Evolutionary conservation across 106 monocot genomes (phyloP), one percentile per base, ranked within the genome.

Genomic region (Ottelia alismoides): DNA sequence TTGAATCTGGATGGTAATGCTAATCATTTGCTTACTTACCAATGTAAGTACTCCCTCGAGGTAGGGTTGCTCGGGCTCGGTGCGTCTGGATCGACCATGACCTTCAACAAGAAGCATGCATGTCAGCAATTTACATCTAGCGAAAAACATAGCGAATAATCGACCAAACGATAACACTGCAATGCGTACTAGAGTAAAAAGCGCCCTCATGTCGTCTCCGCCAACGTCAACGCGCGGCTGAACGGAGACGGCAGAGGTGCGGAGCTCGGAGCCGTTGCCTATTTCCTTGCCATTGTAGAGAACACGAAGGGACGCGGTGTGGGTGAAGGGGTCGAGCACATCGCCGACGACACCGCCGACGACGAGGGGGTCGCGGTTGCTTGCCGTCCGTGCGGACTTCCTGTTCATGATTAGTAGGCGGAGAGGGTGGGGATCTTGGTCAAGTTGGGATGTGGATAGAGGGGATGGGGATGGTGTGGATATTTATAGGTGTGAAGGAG

Each of bases 291-390:
- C 72, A 69, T 66, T 64, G 62, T 72, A 90, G 9, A 68, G 22
- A 22, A 90, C 61, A 51, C 72, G 72, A 22, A 84, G 45, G 10
- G 71, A 51, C 20, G 77, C 79, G 0, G 81, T 43, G 27, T 57
- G 68, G 12, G 25, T 28, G 49, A 90, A 90, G 2, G 84, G 80
- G 57, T 90, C 90, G 26, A 90, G 27, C 3, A 90, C 62, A 29
- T 90, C 90, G 1, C 84, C 90, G 14, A 90, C 63, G 14, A 90
- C 75, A 30, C 66, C 51, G 0, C 90, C 84, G 3, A 90, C 51
- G 1, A 84, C 90, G 9, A 84, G 65, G 17, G 90, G 84, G 70
- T 90, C 84, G 53, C 83, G 16, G 31, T 51, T 22, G n/a, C n/a
- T n/a, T n/a, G n/a, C n/a, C n/a, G n/a, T n/a, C n/a, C n/a, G n/a